These are phyloP conservation scores for Podila clonocystis DNA, from an alignment of 192 early-diverging fungal genomes.

Conservation along the genomic window DNA sequence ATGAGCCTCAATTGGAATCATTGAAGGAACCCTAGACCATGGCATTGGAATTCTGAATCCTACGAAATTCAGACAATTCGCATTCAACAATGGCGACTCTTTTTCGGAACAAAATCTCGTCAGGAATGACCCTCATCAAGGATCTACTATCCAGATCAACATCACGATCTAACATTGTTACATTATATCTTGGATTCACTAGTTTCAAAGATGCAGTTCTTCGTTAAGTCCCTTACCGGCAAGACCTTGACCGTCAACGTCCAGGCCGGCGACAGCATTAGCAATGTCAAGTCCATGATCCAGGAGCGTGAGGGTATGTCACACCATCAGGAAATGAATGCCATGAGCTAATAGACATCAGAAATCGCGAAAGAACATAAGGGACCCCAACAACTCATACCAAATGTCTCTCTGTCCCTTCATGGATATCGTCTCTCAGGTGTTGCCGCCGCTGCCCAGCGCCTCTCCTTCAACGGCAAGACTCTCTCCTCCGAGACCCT, in stretches of 20 bases:
- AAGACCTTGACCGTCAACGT: constrained; percentile 70
- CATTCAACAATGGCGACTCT: too few relatives aligned
- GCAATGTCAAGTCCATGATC: constrained; percentile 67
- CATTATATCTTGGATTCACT: neutral
- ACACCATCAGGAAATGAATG: constrained; percentile 8
- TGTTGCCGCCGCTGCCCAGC: constrained; percentile 68
- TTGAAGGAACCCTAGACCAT: too few relatives aligned
- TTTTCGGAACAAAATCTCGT: too few relatives aligned
- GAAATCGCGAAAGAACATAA: neutral
- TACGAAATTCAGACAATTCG: too few relatives aligned
- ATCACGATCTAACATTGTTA: neutral
- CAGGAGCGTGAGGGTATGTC: constrained; percentile 62
- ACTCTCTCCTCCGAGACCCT: constrained; percentile 46
- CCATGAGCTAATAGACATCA: neutral
- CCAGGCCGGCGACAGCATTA: constrained; percentile 56
- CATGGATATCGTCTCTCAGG: constrained; percentile 46
- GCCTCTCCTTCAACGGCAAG: constrained; percentile 67
- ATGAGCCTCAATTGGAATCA: too few relatives aligned
- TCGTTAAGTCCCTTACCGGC: constrained; percentile 72
- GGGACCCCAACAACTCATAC: neutral
- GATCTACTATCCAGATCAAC: neutral
- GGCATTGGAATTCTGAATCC: too few relatives aligned
- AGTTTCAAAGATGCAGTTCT: constrained; percentile 64
- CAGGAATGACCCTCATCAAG: too few relatives aligned
- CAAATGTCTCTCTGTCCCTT: neutral